phyloP scores from a whole-genome alignment of 441 rosid species.

The Sinapis alba region DNA sequence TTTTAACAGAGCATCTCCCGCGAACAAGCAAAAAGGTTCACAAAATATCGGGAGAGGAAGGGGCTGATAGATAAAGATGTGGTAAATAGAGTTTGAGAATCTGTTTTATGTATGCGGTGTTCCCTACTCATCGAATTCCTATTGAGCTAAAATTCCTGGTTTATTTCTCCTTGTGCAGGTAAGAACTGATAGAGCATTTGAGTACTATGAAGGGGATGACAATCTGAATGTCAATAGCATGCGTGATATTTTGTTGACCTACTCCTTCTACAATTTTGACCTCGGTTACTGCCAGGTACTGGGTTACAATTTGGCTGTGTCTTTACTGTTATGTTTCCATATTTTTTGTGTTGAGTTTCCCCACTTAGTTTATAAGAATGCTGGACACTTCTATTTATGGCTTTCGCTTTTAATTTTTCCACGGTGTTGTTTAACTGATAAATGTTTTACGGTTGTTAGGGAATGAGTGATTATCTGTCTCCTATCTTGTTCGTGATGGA shows the following conservation, averaged over 20 bases:
- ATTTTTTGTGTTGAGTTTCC: neutral
- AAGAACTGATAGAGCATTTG: slow-evolving; percentile 84
- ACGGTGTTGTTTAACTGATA: neutral
- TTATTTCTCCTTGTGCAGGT: slow-evolving; percentile 55
- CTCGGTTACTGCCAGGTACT: slow-evolving; percentile 98
- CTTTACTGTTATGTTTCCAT: neutral
- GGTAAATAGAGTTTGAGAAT: slow-evolving; percentile 55
- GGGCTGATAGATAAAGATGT: slow-evolving; percentile 94
- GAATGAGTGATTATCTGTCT: slow-evolving; percentile 95
- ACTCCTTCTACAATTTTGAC: slow-evolving; percentile 96
- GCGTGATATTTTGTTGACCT: slow-evolving; percentile 85
- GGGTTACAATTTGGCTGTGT: neutral
- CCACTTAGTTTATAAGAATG: neutral
- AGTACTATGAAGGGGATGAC: slow-evolving; percentile 91
- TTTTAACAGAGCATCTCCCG: too few species aligned
- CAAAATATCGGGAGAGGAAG: slow-evolving; percentile 93
- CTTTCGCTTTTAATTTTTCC: neutral
- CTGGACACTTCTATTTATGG: neutral
- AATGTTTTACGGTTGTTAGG: slow-evolving; percentile 52
- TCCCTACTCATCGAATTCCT: neutral
- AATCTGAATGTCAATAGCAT: slow-evolving; percentile 79
- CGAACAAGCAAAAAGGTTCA: slow-evolving; percentile 70
- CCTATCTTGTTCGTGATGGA: slow-evolving; percentile 89
- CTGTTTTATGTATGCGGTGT: neutral
- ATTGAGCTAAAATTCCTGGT: neutral